Conservation (phyloP, 768 basidiomycete species). For the Russula abietina region DNA sequence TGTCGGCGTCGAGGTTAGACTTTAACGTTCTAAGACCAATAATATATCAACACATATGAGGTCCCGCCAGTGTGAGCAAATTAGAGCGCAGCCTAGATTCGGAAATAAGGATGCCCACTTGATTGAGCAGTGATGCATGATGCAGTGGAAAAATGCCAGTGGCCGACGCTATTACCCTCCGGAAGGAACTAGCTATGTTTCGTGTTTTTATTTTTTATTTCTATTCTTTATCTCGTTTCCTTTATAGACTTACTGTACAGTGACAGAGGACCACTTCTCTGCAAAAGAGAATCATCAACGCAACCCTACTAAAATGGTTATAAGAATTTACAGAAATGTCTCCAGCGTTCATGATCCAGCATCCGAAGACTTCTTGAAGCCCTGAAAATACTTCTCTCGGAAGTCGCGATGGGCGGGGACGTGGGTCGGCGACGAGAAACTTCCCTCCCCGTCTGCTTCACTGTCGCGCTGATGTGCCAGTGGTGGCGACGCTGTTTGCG, state of each 20-base stretch:
- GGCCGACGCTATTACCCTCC: too few relatives aligned
- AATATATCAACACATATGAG: too few relatives aligned
- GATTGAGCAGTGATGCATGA: too few relatives aligned
- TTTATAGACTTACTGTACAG: background rate
- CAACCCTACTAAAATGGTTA: background rate
- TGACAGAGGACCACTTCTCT: background rate
- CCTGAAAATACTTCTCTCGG: slow-evolving; percentile 79
- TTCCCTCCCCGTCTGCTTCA: background rate
- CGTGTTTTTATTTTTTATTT: background rate
- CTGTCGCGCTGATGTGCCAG: background rate
- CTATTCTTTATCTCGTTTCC: background rate
- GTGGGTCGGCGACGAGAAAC: slow-evolving; percentile 30
- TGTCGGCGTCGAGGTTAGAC: too few relatives aligned
- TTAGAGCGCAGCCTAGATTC: too few relatives aligned
- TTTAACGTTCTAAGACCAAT: too few relatives aligned
- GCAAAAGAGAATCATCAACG: background rate
- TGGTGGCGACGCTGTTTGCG: background rate
- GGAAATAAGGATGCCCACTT: too few relatives aligned
- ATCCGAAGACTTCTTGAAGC: slow-evolving; percentile 50
- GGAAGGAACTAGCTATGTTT: background rate
- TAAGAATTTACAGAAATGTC: background rate
- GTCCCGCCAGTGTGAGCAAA: too few relatives aligned
- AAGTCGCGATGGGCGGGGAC: slow-evolving; percentile 87
- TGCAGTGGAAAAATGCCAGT: too few relatives aligned
- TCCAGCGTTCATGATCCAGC: background rate